A percentile compares a stretch with the other conserved stretches of the same genome.
Evolutionary conservation across 768 basidiomycete species (phyloP).

Genomic region (Mycena galopus): DNA sequence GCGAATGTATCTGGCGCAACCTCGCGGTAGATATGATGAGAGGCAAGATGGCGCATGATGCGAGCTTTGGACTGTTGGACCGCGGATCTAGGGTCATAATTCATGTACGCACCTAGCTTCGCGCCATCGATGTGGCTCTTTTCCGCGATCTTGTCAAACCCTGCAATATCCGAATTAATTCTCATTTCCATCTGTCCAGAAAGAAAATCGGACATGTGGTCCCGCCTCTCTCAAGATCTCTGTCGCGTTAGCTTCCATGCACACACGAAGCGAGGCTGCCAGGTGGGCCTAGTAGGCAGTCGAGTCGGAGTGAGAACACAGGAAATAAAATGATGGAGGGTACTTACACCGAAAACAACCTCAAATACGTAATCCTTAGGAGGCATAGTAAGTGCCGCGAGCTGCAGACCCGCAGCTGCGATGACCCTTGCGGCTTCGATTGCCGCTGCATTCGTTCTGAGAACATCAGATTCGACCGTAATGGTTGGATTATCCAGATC

Average conservation of each 20-base stretch:
- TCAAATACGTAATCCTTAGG: slow-evolving; percentile 17
- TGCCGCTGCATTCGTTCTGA: slow-evolving; percentile 39
- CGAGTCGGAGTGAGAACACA: slow-evolving; percentile 24
- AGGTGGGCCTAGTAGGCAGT: slow-evolving; percentile 10
- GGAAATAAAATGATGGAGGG: slow-evolving; percentile 7
- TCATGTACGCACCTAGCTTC: slow-evolving; percentile 47
- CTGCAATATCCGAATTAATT: slow-evolving; percentile 27
- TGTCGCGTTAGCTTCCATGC: slow-evolving; percentile 47
- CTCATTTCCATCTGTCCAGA: neutral
- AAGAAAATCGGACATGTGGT: slow-evolving; percentile 37
- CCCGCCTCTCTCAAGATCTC: slow-evolving; percentile 55
- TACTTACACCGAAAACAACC: slow-evolving; percentile 41
- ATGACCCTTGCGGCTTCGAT: slow-evolving; percentile 44
- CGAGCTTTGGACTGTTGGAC: slow-evolving; percentile 42
- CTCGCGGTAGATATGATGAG: slow-evolving; percentile 49
- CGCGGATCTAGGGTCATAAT: neutral
- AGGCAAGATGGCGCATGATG: slow-evolving; percentile 48
- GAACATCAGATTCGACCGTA: slow-evolving; percentile 41
- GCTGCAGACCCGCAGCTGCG: slow-evolving; percentile 47
- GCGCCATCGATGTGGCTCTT: slow-evolving; percentile 41
- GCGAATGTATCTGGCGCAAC: slow-evolving; percentile 46
- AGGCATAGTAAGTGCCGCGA: slow-evolving; percentile 37
- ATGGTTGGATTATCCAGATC: slow-evolving; percentile 40
- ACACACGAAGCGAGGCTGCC: slow-evolving; percentile 43
- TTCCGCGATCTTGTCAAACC: slow-evolving; percentile 48